These are phyloP conservation scores for Hansenula anomala DNA, from an alignment of 1,139 yeast genomes.

Conservation along the genomic window DNA sequence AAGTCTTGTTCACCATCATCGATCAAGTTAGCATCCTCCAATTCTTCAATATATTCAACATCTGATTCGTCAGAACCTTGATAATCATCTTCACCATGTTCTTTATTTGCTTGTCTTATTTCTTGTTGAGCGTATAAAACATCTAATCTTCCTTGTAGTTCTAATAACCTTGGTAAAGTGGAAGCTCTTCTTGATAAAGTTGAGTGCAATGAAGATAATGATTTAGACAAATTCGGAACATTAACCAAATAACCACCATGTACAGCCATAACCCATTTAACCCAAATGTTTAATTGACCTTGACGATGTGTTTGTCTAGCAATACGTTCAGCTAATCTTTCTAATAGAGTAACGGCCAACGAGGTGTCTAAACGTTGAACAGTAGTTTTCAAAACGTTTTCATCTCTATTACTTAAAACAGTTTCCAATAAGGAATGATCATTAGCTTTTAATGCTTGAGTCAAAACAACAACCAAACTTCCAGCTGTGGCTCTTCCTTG, in stretches of 20 bases:
- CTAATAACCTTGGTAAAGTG: conserved; percentile 72
- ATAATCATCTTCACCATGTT: conserved; percentile 29
- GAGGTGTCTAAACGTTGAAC: conserved; percentile 65
- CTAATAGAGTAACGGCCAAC: conserved; percentile 70
- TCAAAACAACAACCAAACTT: conserved; percentile 58
- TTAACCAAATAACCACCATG: conserved; percentile 80
- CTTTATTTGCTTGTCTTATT: conserved; percentile 42
- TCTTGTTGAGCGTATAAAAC: conserved; percentile 67
- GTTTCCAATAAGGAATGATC: conserved; percentile 73
- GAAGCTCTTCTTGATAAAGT: conserved; percentile 71
- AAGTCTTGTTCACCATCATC: conserved; percentile 32
- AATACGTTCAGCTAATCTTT: conserved; percentile 79
- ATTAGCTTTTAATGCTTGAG: conserved; percentile 69
- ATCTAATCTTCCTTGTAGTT: conserved; percentile 77
- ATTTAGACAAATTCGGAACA: conserved; percentile 62
- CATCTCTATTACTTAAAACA: conserved; percentile 74
- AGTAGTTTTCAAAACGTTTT: conserved; percentile 66
- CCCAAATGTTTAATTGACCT: conserved; percentile 80
- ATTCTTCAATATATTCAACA: conserved; percentile 36
- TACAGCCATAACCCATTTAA: conserved; percentile 84
- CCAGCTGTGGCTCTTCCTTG: conserved; percentile 43
- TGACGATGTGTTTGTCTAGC: conserved; percentile 61
- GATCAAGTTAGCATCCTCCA: conserved; percentile 33
- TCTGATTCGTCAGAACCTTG: conserved; percentile 36
- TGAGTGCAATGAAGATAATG: conserved; percentile 73